Evolutionary conservation across 441 rosid species (phyloP).

Genomic region (Mallotus japonicus): DNA sequence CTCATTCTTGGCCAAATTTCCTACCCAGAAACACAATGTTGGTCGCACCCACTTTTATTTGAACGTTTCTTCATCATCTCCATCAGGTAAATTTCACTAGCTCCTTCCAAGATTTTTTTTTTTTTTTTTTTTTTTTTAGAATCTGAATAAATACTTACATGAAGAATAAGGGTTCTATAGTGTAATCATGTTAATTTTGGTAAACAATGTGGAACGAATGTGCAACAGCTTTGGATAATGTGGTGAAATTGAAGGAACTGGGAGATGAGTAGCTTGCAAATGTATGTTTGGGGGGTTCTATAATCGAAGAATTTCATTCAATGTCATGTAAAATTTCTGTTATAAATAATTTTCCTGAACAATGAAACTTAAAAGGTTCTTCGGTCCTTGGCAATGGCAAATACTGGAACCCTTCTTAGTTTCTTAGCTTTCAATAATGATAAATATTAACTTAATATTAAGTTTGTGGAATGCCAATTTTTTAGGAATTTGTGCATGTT

Average conservation of each 20-base stretch:
- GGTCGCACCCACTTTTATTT: slow-evolving; percentile 23
- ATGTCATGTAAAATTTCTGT: no score
- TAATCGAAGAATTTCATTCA: no score
- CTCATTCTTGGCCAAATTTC: slow-evolving; percentile 16
- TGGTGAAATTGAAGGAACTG: neutral
- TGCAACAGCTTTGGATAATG: neutral
- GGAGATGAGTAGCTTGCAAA: neutral
- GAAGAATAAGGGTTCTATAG: neutral
- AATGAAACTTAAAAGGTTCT: neutral
- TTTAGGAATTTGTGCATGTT: neutral
- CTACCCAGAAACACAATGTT: slow-evolving; percentile 17
- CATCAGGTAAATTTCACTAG: slow-evolving; percentile 43
- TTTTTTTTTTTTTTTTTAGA: neutral
- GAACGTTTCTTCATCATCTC: slow-evolving; percentile 49
- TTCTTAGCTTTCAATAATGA: no score
- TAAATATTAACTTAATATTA: no score
- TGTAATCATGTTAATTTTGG: neutral
- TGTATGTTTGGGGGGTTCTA: no score
- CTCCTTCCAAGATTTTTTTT: neutral
- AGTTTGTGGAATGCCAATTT: no score
- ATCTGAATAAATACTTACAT: neutral
- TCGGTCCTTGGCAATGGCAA: neutral
- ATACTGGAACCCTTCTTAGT: neutral
- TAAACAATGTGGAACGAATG: neutral
- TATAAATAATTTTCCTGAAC: no score